Evolutionary conservation across 2,329 filamentous ascomycete genomes (phyloP), one percentile per base, ranked within the genome.

Genomic region (Magnaporthiopsis incrustans): DNA sequence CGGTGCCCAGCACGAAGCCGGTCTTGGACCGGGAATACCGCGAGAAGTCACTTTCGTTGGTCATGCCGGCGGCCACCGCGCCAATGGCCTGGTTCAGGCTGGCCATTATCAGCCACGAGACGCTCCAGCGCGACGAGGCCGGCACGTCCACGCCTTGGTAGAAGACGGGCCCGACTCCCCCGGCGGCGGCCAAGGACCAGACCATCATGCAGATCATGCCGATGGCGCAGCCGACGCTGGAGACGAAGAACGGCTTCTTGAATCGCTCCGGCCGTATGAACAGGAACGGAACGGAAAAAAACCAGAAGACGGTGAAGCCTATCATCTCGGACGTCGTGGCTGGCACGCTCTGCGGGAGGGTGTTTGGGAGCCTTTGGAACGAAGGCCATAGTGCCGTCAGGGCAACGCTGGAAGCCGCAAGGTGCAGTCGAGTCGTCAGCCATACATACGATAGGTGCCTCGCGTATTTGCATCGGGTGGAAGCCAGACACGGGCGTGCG

Each of bases 271-370:
- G 79, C 0, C 76, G 75, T n/a, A 82, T 76, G 71, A 77, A 78
- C 3, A 82, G 70, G 65, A 83, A 80, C 0, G 80, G 81, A 0
- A 76, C 72, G 22, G 81, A 81, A 26, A 80, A 68, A 35, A 78
- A 74, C 76, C 81, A 83, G 70, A 83, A 83, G 57, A 83, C 70
- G 63, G 82, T 78, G 66, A 82, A 79, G 65, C 77, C 82, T 2
- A 82, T 74, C 35, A 84, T 72, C 32, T 79, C 76, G 26, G 77
- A 75, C 18, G 79, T 76, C 59, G 72, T 74, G 64, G 74, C 71
- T n/a, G 74, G 77, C 59, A 75, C 67, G 61, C 69, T 74, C 5
- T 69, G 71, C 0, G 79, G 76, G 11, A 83, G 72, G 35, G 77
- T 77, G 66, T 82, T 80, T 22, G 74, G 73, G 65, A 82, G 77